phyloP scores from a whole-genome alignment of 2,329 filamentous ascomycete species.

The Ophiostoma himal-ulmi region DNA sequence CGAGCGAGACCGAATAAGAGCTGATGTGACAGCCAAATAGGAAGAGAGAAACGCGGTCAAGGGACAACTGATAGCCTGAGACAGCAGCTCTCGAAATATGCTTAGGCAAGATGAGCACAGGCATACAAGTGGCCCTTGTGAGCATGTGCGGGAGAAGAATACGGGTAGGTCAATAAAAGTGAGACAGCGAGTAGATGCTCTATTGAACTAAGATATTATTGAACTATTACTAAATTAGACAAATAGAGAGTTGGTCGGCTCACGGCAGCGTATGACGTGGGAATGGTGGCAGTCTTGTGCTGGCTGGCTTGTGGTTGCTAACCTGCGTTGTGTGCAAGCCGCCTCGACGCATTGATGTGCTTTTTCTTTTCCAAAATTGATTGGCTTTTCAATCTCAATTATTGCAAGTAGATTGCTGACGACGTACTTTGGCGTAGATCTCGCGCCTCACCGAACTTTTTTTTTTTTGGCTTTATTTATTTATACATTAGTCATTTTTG shows the following conservation, averaged over 20 bases:
- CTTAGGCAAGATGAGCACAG: neutral
- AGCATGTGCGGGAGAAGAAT: neutral
- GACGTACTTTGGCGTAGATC: neutral
- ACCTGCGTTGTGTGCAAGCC: neutral
- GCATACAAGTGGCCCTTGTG: neutral
- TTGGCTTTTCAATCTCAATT: neutral
- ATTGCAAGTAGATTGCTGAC: neutral
- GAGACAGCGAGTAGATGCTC: neutral
- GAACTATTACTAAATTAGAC: neutral
- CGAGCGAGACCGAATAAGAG: neutral
- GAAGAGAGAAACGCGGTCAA: neutral
- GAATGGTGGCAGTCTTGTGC: neutral
- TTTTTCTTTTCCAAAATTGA: neutral
- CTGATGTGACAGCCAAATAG: neutral
- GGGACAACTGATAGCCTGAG: neutral
- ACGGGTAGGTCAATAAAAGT: neutral
- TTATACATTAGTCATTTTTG: neutral
- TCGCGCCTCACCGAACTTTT: neutral
- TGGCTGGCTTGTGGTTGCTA: neutral
- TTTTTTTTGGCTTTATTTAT: neutral
- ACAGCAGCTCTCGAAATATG: neutral
- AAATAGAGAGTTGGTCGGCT: neutral
- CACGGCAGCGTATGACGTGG: neutral
- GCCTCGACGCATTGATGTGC: neutral
- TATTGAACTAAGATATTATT: neutral